phyloP scores from a whole-genome alignment of 2,329 filamentous ascomycete genomes.

The Arachnomyces sp. region DNA sequence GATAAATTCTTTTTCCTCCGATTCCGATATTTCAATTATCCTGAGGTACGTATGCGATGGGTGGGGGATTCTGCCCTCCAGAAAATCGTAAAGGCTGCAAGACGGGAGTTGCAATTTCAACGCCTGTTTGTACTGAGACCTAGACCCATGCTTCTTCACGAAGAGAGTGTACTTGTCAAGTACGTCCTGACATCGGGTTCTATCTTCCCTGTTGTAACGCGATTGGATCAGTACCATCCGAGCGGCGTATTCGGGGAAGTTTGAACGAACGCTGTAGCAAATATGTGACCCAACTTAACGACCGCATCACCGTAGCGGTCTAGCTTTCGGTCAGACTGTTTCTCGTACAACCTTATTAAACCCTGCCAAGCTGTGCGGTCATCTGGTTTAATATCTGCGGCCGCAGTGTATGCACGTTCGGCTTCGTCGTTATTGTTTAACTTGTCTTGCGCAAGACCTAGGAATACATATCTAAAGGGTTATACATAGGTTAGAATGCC shows the following conservation, averaged over 20 bases:
- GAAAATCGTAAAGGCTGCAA: conserved; percentile 67
- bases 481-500: conserved; percentile 9
- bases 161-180: conserved; percentile 74
- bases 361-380: conserved; percentile 90
- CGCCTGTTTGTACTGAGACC: conserved; percentile 65
- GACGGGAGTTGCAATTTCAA: conserved; percentile 69
- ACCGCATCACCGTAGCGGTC: conserved; percentile 66
- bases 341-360: conserved; percentile 75
- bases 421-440: conserved; percentile 62
- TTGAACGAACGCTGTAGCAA: conserved; percentile 51
- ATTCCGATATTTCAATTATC: conserved; percentile 74
- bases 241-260: not conserved
- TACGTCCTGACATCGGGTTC: conserved; percentile 50
- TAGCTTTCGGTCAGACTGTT: conserved; percentile 60
- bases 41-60: conserved; percentile 73
- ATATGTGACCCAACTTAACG: conserved; percentile 65
- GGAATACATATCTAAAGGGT: conserved; percentile 61
- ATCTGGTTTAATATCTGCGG: conserved; percentile 60
- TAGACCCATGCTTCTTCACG: conserved; percentile 63
- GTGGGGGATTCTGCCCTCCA: conserved; percentile 75
- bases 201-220: conserved; percentile 42
- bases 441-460: conserved; percentile 78
- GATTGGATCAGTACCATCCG: conserved; percentile 11
- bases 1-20: conserved; percentile 79
- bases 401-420: conserved; percentile 65